A percentile compares a stretch with the other conserved stretches of the same genome.
These are phyloP conservation scores for Ambrosia trifida DNA, from an alignment of 129 eudicot species.

Conservation along the genomic window DNA sequence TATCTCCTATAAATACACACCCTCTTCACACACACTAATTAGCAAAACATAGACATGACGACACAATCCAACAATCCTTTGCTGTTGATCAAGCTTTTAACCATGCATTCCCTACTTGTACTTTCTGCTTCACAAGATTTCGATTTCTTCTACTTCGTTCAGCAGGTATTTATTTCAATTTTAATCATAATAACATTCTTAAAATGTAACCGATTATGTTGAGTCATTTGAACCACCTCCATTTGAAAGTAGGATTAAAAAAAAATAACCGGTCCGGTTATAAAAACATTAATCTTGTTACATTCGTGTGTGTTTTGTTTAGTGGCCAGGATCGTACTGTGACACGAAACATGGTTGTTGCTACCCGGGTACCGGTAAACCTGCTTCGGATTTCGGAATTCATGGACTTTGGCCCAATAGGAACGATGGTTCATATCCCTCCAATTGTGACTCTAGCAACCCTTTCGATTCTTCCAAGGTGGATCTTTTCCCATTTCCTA, in stretches of 20 bases:
- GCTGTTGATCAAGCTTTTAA: slow-evolving; percentile 9
- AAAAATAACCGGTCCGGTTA: neutral
- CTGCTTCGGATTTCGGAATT: slow-evolving; percentile 62
- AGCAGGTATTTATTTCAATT: slow-evolving; percentile 34
- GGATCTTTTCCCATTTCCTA: slow-evolving; percentile 23
- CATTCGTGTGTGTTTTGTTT: neutral
- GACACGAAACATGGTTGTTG: slow-evolving; percentile 62
- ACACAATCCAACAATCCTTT: neutral
- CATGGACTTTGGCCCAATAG: slow-evolving; percentile 86
- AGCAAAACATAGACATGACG: neutral
- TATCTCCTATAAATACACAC: neutral
- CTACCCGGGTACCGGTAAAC: slow-evolving; percentile 66
- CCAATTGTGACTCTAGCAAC: slow-evolving; percentile 49
- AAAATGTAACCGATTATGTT: neutral
- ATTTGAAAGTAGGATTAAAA: neutral
- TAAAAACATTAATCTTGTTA: too few species aligned
- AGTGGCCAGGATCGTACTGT: slow-evolving; percentile 77
- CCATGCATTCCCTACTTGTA: slow-evolving; percentile 22
- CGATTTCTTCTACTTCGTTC: slow-evolving; percentile 57
- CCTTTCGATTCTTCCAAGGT: slow-evolving; percentile 60
- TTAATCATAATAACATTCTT: neutral
- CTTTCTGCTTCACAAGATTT: slow-evolving; percentile 28
- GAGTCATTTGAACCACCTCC: neutral
- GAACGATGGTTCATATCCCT: slow-evolving; percentile 55
- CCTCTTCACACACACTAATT: neutral